Evolutionary conservation across 441 rosid species (phyloP).

Genomic region (Macaranga tanarius): DNA sequence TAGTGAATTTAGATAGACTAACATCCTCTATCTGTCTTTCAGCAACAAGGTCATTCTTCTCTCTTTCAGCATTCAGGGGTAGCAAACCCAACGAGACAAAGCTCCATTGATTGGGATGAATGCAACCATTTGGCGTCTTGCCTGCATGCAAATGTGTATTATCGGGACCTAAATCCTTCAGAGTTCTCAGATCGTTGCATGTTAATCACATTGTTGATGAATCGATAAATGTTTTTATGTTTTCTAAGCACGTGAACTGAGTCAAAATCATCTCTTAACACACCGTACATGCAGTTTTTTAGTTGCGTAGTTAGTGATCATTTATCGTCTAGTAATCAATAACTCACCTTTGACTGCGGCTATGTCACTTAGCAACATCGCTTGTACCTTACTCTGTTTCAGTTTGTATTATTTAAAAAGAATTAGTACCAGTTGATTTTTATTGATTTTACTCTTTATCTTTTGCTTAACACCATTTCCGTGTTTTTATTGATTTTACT

Average conservation of each 20-base stretch:
- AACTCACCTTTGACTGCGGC: too few relatives aligned
- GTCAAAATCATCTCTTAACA: not conserved
- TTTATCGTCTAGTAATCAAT: too few relatives aligned
- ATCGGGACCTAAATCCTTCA: not conserved
- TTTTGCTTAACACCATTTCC: too few relatives aligned
- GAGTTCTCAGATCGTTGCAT: not conserved
- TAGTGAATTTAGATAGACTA: slow-evolving; percentile 14
- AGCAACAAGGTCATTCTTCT: slow-evolving; percentile 72
- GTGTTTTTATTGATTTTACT: too few relatives aligned
- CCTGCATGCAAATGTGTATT: slow-evolving; percentile 4
- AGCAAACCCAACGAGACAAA: slow-evolving; percentile 59
- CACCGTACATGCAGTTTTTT: not conserved
- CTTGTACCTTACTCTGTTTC: too few relatives aligned
- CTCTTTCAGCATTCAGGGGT: slow-evolving; percentile 70
- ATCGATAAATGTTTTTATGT: not conserved
- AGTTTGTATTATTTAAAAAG: too few relatives aligned
- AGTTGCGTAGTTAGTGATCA: not conserved
- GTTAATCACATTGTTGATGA: slow-evolving; percentile 1
- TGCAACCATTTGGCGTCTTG: not conserved
- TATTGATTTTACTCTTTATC: too few relatives aligned
- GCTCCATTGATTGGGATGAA: slow-evolving; percentile 28
- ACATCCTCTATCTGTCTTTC: slow-evolving; percentile 28
- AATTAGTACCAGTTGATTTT: too few relatives aligned
- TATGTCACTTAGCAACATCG: too few relatives aligned
- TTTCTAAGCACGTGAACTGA: not conserved